Base-by-base conservation (phyloP, 208 protist species). In the Acanthamoeba divionensis region DNA sequence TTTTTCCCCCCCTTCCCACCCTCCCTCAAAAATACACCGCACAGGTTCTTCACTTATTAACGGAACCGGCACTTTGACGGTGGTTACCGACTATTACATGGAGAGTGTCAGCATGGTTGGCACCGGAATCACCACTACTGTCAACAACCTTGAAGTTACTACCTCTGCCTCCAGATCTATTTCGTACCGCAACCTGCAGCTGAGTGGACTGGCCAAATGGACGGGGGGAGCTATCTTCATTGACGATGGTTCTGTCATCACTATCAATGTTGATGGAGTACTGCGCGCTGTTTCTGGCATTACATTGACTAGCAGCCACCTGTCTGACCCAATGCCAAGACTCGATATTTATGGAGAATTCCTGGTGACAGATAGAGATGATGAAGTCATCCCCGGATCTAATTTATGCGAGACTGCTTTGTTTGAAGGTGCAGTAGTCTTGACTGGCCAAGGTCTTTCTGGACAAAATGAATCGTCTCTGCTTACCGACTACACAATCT, bases 171-270 rank as follows among this genome's bases (percentile, higher is more conserved):
- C 38, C 73, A 83, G 65, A 54, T 21, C 15, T n/a, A 47, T 83
- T 54, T 83, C 73, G 26, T 29, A n/a, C 18, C 73, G 73, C 50
- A 63, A 47, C 48, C 57, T 83, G 73, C 73, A 83, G 73, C 73
- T 48, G 33, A 65, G 52, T 21, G 73, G 73, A 31, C n/a, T 36
- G 33, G 73, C 52, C 44, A 83, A 83, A 54, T 83, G 73, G 73
- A 83, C 73, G 15, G 15, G 52, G 73, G 73, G 73, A 47, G 73
- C 44, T 31, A 26, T 83, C 48, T 83, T 50, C 73, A 47, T 83
- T 54, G 50, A 83, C 50, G 31, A 62, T 38, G 73, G 48, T 33
- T 10, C 73, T n/a, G n/a, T 29, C 52, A 65, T 83, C 73, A 83
- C 57, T 54, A 54, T 83, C 33, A 47, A 65, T n/a, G 52, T 65